Evolutionary conservation across 1,284 basidiomycete species (phyloP).

Genomic region (Polyporus tsugae): DNA sequence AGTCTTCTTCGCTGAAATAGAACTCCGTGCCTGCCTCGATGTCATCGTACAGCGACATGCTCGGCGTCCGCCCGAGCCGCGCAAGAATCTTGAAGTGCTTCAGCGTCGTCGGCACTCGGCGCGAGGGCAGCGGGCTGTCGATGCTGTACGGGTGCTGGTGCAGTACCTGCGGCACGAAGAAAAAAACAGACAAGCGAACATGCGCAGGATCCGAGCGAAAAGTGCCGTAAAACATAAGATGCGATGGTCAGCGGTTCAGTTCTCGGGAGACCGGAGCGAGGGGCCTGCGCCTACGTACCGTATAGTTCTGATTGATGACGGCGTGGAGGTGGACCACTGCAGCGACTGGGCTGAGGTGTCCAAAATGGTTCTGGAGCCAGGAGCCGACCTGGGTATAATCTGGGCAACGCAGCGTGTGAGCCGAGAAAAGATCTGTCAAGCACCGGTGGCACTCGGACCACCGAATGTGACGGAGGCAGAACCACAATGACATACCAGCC

Average conservation of each 20-base stretch:
- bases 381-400: constrained; percentile 64
- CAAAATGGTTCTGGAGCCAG: constrained; percentile 66
- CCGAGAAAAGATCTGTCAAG: constrained; percentile 2
- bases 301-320: constrained; percentile 66
- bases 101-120: constrained; percentile 71
- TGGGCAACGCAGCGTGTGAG: constrained; percentile 37
- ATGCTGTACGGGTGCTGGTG: constrained; percentile 23
- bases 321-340: constrained; percentile 78
- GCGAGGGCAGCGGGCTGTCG: constrained; percentile 7
- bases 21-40: constrained; percentile 73
- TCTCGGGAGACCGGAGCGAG: constrained; percentile 9
- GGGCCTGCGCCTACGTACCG: constrained; percentile 47
- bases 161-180: constrained; percentile 19
- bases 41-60: constrained; percentile 59
- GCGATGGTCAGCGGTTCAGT: constrained; percentile 19
- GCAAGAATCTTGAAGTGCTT: constrained; percentile 79
- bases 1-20: constrained; percentile 72
- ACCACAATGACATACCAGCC: constrained; percentile 48
- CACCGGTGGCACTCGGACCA: constrained; percentile 1
- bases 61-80: constrained; percentile 61
- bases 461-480: constrained; percentile 4
- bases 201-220: constrained; percentile 3
- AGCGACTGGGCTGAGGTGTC: constrained; percentile 60
- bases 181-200: constrained; percentile 3
- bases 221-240: constrained; percentile 1